Percentiles rank a stretch among this genome's conserved stretches.
Conservation (phyloP, 371 early-diverging fungal species). For the Mortierella sp. region DNA sequence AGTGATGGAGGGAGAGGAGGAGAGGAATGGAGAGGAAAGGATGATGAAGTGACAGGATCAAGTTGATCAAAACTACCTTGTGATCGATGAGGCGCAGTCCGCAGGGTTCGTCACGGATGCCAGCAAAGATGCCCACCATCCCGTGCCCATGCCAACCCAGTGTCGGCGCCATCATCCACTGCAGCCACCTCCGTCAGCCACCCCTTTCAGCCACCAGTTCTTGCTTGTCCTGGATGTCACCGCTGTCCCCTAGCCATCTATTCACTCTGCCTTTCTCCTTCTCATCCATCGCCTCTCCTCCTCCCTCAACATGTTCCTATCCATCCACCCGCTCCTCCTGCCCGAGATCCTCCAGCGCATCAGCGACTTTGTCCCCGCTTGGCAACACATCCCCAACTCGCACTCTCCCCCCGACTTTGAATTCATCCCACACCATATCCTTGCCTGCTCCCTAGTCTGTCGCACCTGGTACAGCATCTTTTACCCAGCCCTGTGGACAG, state of each 20-base stretch:
- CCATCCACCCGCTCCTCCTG: slow-evolving; percentile 12
- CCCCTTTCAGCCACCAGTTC: not conserved
- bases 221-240: no score
- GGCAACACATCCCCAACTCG: not conserved
- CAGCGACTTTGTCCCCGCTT: slow-evolving; percentile 7
- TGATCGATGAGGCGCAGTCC: no score
- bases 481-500: slow-evolving; percentile 19
- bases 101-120: no score
- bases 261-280: not conserved
- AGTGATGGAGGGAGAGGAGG: no score
- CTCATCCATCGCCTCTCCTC: not conserved
- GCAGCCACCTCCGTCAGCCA: not conserved
- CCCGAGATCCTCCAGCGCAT: slow-evolving; percentile 19
- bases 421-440: slow-evolving; percentile 11
- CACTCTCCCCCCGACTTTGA: not conserved
- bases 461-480: slow-evolving; percentile 14
- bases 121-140: no score
- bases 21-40: no score
- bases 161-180: no score
- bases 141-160: no score
- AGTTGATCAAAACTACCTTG: no score
- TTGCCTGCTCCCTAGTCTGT: slow-evolving; percentile 17
- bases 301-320: not conserved
- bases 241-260: no score
- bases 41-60: no score